Conservation (phyloP, 2,329 filamentous ascomycete species). For the Epicoccum sorghinum region DNA sequence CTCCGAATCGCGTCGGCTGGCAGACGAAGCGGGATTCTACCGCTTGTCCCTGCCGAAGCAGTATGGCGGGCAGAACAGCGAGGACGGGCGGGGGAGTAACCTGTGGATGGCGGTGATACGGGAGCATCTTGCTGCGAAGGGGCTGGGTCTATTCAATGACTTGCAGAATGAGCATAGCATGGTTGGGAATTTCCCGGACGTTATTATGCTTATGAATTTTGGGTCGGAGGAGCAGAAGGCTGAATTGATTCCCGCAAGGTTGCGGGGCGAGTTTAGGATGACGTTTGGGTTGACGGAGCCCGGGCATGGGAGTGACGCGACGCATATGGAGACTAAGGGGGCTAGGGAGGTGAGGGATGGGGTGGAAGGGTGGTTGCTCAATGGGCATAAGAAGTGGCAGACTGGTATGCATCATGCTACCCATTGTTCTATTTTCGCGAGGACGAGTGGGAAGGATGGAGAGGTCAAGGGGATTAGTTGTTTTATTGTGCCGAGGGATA, state of each 20-base stretch:
- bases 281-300: conserved; percentile 69
- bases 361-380: conserved; percentile 58
- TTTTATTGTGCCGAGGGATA: conserved; percentile 62
- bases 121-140: conserved; percentile 65
- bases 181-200: conserved; percentile 67
- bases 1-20: conserved; percentile 54
- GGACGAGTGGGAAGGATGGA: conserved; percentile 61
- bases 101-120: conserved; percentile 69
- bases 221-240: conserved; percentile 61
- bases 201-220: conserved; percentile 68
- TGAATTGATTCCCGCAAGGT: conserved; percentile 59
- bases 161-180: conserved; percentile 68
- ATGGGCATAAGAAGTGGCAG: conserved; percentile 69
- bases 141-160: conserved; percentile 67
- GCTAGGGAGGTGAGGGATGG: conserved; percentile 53
- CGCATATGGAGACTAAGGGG: conserved; percentile 65
- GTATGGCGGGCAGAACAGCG: conserved; percentile 60
- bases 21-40: conserved; percentile 66
- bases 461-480: conserved; percentile 64
- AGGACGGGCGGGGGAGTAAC: conserved; percentile 55
- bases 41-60: conserved; percentile 63
- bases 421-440: conserved; percentile 67
- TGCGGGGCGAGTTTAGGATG: conserved; percentile 61
- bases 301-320: conserved; percentile 67
- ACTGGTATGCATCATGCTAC: conserved; percentile 67